Conservation (phyloP, 768 basidiomycete species). For the Podaxis pistillaris region DNA sequence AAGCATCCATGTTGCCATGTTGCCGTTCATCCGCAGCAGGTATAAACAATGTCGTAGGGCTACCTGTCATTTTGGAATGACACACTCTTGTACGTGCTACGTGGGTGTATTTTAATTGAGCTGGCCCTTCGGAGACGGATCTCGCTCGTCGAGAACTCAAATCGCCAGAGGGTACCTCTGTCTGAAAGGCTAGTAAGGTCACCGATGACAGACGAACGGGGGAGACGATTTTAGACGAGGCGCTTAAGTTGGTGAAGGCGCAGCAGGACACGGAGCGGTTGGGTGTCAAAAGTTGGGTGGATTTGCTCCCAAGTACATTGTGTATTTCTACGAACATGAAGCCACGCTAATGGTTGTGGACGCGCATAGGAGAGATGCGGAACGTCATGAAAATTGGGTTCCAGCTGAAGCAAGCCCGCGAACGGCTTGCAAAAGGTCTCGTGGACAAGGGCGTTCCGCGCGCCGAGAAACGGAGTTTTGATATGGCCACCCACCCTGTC, state of each 20-base stretch:
- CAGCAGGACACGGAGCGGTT: slow-evolving; percentile 73
- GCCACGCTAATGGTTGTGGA: background rate
- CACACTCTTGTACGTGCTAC: slow-evolving; percentile 97
- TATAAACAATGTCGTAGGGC: slow-evolving; percentile 39
- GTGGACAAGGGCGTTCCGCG: slow-evolving; percentile 98
- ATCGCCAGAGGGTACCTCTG: slow-evolving; percentile 69
- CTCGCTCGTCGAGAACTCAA: slow-evolving; percentile 83
- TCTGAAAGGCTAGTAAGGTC: slow-evolving; percentile 84
- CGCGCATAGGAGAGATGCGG: slow-evolving; percentile 88
- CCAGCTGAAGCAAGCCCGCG: slow-evolving; percentile 97
- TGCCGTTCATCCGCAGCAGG: background rate
- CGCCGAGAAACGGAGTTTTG: slow-evolving; percentile 98
- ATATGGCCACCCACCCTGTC: slow-evolving; percentile 99
- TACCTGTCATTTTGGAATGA: slow-evolving; percentile 99
- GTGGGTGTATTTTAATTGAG: slow-evolving; percentile 98
- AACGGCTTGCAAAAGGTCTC: slow-evolving; percentile 94
- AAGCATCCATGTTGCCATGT: slow-evolving; percentile 68
- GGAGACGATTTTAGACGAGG: slow-evolving; percentile 94
- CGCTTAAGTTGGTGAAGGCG: slow-evolving; percentile 91
- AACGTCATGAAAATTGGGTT: slow-evolving; percentile 99
- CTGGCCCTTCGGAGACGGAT: slow-evolving; percentile 92
- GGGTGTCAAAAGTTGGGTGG: slow-evolving; percentile 90
- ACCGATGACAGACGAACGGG: slow-evolving; percentile 92
- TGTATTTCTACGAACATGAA: background rate
- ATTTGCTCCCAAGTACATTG: slow-evolving; percentile 84